These are phyloP conservation scores for Gracilaria caudata DNA, from an alignment of 23 red algal species.

Conservation along the genomic window DNA sequence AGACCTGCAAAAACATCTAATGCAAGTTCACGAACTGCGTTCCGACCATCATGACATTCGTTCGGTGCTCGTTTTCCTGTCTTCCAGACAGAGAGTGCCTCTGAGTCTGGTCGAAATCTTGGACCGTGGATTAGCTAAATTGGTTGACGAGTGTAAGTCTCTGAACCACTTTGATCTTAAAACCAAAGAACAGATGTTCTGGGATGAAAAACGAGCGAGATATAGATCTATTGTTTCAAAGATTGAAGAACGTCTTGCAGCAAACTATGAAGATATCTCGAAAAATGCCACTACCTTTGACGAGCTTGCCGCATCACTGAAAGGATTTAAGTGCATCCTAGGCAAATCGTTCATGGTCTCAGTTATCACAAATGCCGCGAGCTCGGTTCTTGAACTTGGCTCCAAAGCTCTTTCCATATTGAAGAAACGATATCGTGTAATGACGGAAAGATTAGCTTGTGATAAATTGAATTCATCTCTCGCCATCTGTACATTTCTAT, in stretches of 20 bases:
- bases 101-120: constrained; percentile 13
- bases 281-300: constrained; percentile 21
- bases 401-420: constrained; percentile 2
- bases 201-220: constrained; percentile 23
- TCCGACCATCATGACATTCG: constrained; percentile 29
- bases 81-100: not conserved
- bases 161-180: constrained; percentile 60
- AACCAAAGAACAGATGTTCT: constrained; percentile 33
- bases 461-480: constrained; percentile 20
- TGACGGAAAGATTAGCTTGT: constrained; percentile 28
- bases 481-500: constrained; percentile 14
- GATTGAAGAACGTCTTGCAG: constrained; percentile 29
- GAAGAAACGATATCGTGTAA: constrained; percentile 24
- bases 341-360: constrained; percentile 57
- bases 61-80: constrained; percentile 4
- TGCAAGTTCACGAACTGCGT: constrained; percentile 36
- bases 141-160: constrained; percentile 42
- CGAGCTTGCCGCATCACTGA: constrained; percentile 8
- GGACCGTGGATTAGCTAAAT: constrained; percentile 2
- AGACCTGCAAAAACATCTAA: constrained; percentile 47
- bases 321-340: constrained; percentile 26
- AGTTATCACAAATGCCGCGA: constrained; percentile 6
- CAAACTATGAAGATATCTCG: constrained; percentile 24
- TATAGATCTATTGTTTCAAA: constrained; percentile 15
- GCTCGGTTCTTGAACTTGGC: constrained; percentile 26